Evolutionary conservation across 768 basidiomycete species (phyloP).

Genomic region (Pisolithus microcarpus): DNA sequence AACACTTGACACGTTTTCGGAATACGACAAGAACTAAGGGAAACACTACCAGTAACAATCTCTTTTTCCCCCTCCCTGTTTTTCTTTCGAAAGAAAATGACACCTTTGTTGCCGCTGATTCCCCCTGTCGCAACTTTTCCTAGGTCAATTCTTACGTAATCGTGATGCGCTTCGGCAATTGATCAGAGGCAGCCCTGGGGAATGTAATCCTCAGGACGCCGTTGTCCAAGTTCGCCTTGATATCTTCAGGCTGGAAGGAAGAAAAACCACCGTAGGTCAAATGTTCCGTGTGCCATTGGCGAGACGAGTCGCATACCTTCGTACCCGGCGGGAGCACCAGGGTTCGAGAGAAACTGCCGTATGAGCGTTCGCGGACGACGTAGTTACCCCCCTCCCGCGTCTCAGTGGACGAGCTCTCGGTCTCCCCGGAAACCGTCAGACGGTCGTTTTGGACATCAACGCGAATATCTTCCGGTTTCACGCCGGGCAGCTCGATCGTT

Average conservation of each 20-base stretch:
- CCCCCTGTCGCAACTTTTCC: not conserved
- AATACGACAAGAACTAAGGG: no score
- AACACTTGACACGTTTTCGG: no score
- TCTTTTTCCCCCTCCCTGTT: no score
- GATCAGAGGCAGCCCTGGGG: conserved; percentile 39
- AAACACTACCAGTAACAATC: no score
- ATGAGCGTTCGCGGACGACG: conserved; percentile 37
- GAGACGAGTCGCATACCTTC: conserved; percentile 29
- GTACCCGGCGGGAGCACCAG: conserved; percentile 42
- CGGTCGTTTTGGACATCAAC: conserved; percentile 46
- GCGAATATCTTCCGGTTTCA: conserved; percentile 42
- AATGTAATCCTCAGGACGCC: conserved; percentile 48
- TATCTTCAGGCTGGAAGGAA: conserved; percentile 20
- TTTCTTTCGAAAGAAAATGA: no score
- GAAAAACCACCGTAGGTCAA: not conserved
- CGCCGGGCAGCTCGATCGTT: conserved; percentile 51
- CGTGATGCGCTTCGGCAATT: conserved; percentile 38
- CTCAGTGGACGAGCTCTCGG: conserved; percentile 30
- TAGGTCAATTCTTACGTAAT: conserved; percentile 13
- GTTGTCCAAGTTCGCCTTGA: conserved; percentile 43
- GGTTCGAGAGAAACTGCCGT: conserved; percentile 42
- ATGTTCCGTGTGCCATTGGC: not conserved
- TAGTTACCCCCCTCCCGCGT: conserved; percentile 31
- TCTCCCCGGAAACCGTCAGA: conserved; percentile 48
- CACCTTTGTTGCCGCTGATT: no score